phyloP scores from a whole-genome alignment of 1,284 basidiomycete genomes.

The Fomes fomentarius region DNA sequence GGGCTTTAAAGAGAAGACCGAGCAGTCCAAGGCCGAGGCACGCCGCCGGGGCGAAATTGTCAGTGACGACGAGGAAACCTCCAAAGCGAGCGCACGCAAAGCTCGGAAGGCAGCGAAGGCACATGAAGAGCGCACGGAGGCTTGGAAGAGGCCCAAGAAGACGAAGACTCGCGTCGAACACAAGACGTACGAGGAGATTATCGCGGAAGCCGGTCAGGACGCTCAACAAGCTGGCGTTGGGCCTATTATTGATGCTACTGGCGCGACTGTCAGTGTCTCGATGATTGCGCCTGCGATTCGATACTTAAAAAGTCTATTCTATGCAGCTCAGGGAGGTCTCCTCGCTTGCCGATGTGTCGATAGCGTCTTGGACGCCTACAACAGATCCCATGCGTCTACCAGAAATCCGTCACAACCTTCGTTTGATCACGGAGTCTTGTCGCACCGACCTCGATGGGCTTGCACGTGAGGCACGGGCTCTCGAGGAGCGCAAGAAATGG shows the following conservation, averaged over 20 bases:
- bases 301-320: slow-evolving; percentile 6
- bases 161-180: slow-evolving; percentile 86
- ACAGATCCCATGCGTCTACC: slow-evolving; percentile 87
- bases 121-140: slow-evolving; percentile 66
- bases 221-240: slow-evolving; percentile 62
- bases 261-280: slow-evolving; percentile 71
- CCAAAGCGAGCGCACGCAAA: slow-evolving; percentile 46
- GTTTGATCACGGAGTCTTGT: slow-evolving; percentile 82
- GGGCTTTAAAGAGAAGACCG: slow-evolving; percentile 87
- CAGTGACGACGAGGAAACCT: slow-evolving; percentile 75
- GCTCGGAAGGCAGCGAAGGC: slow-evolving; percentile 46
- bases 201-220: slow-evolving; percentile 80
- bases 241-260: slow-evolving; percentile 92
- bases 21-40: slow-evolving; percentile 87
- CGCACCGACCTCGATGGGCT: slow-evolving; percentile 86
- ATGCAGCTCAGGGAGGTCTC: slow-evolving; percentile 82
- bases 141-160: slow-evolving; percentile 84
- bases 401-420: slow-evolving; percentile 94
- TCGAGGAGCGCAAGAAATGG: slow-evolving; percentile 81
- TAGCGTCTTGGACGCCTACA: slow-evolving; percentile 84
- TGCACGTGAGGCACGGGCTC: slow-evolving; percentile 84
- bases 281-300: not conserved
- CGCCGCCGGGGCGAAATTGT: slow-evolving; percentile 71
- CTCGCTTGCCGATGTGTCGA: slow-evolving; percentile 78
- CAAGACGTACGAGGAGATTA: slow-evolving; percentile 94